Evolutionary conservation across 768 basidiomycete genomes (phyloP), one percentile per base, ranked within the genome.

Genomic region (Tulasnella sp.): DNA sequence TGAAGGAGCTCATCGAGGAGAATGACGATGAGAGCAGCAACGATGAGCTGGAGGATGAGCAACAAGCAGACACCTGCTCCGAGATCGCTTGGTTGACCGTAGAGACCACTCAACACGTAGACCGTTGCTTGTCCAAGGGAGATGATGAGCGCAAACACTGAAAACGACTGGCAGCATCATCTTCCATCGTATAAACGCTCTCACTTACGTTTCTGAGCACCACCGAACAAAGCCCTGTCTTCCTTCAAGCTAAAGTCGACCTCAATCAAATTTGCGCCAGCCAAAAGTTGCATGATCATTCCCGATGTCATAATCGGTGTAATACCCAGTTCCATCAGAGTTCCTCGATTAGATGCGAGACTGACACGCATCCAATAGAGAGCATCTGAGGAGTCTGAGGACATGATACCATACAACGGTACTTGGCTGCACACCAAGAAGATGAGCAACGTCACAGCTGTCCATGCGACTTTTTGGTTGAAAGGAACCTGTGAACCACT

Each of bases 291-390:
- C 88, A 99, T 98, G 67, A 96, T 99, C 93, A 96, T 98, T 62
- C 95, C 95, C 45, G 84, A 87, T 8, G 95, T 99, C 65, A 98
- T 79, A 63, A 98, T 95, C 34, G 95, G 95, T 25, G 81, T 92
- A 60, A 98, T 98, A 54, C 95, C 93, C 55, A 99, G 79, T 69
- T 99, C 95, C 95, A 99, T 99, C 56, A 98, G 81, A 1, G 95
- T 98, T 57, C 95, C 95, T 54, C 93, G 79, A 71, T 98, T 98
- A 5, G 90, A 95, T 20, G 95, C 93, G 55, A 99, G 78, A 69
- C 98, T 98, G 71, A 93, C 93, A 69, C 93, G 87, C 84, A 96
- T 91, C 95, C 93, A 98, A 72, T 95, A 96, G 37, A 99, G 79
- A 12, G 95, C 95, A 71, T 99, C 93, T 48, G 90, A 90, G 58